Conservation (phyloP, 768 basidiomycete genomes). For the Cyclocybe aegerita region DNA sequence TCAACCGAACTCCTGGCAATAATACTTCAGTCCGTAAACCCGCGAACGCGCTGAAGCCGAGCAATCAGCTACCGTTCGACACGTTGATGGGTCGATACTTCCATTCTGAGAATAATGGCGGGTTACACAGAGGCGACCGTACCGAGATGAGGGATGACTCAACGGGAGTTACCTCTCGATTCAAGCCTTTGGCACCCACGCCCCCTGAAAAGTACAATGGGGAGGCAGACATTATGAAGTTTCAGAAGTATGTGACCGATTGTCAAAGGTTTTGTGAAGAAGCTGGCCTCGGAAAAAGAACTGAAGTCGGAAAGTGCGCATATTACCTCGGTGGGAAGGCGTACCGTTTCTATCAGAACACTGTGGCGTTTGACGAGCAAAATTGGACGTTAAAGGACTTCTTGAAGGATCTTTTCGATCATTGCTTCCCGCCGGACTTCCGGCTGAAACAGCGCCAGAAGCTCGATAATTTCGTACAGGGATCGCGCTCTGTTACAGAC, state of each 20-base stretch:
- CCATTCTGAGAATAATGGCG: background rate
- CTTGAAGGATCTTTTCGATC: conserved; percentile 28
- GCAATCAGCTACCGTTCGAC: background rate
- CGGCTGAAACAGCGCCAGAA: conserved; percentile 20
- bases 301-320: conserved; percentile 18
- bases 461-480: conserved; percentile 21
- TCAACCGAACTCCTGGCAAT: background rate
- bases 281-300: background rate
- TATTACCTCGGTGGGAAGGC: conserved; percentile 30
- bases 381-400: conserved; percentile 22
- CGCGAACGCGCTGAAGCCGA: background rate
- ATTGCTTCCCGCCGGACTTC: too few relatives aligned
- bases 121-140: background rate
- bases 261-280: background rate
- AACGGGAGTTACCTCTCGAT: background rate
- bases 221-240: background rate
- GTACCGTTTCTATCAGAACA: conserved; percentile 22
- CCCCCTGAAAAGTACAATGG: background rate
- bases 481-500: conserved; percentile 20
- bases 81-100: background rate
- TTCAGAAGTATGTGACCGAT: background rate
- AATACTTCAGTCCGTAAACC: too few relatives aligned
- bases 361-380: conserved; percentile 13
- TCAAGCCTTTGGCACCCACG: too few relatives aligned
- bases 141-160: background rate